Base-by-base conservation (phyloP, 495 filamentous ascomycete species). In the Monascus purpureus region DNA sequence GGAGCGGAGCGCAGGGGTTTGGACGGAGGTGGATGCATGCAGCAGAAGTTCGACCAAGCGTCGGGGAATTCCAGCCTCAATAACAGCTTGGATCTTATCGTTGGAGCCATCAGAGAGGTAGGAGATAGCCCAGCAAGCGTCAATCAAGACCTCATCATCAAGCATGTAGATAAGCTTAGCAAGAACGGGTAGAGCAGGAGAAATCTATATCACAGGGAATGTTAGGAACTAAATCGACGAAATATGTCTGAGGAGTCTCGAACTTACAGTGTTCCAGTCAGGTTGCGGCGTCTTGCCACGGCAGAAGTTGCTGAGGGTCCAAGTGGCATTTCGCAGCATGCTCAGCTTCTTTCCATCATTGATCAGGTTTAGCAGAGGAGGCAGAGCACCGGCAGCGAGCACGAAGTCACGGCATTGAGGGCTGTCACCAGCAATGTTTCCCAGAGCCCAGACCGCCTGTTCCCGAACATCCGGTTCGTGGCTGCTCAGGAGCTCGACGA, bases 301-400 rank as follows among this genome's bases (percentile, higher is more conserved):
- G 65, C 92, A 99, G 66, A 99, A 99, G 66, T 99, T 99, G 68
- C 92, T 96, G 31, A 99, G 67, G 15, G 92, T 99, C 92, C 92
- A 99, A 16, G 92, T 96, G 15, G 92, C 92, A 53, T 99, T 99
- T 33, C 92, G 72, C 24, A 99, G 75, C 92, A 99, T 99, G 69
- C 86, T 94, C 31, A 99, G 69, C 71, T 99, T 99, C 45, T 92
- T 82, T 66, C 88, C 93, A 56, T 99, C 92, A 25, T 88, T 90
- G 26, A 97, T 75, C 24, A 97, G 72, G 49, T 67, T 71, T 29
- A 97, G 68, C 24, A 97, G 71, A 22, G 90, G 90, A 46, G 80
- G 81, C 16, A 97, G 73, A 45, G 90, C 90, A 51, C 90, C 90
- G 33, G 77, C 76, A 45, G 75, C 71, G 25, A 99, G 67, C 37